Conservation (phyloP, 352 stramenopile species). For the Phytophthora citricola region DNA sequence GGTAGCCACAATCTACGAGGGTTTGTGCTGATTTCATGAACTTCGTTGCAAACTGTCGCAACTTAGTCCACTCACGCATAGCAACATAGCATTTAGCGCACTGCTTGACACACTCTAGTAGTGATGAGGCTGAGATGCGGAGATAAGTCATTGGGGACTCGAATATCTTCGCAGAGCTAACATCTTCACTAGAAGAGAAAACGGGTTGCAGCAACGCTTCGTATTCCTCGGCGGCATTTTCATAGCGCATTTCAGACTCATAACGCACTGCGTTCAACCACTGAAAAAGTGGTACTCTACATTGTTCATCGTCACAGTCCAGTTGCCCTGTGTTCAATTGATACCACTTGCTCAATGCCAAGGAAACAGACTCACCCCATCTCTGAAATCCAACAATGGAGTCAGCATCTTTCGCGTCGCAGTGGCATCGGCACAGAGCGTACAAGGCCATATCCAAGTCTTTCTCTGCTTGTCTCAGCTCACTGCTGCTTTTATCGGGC, state of each 20-base stretch:
- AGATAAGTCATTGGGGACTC: conserved; percentile 38
- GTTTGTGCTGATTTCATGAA: conserved; percentile 36
- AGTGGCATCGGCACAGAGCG: conserved; percentile 46
- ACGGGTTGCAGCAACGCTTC: conserved; percentile 47
- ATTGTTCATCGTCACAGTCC: conserved; percentile 15
- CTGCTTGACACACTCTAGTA: conserved; percentile 58
- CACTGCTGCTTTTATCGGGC: conserved; percentile 24
- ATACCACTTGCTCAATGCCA: conserved; percentile 30
- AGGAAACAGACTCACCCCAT: conserved; percentile 49
- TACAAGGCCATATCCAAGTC: conserved; percentile 62
- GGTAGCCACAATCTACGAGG: conserved; percentile 26
- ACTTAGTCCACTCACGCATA: conserved; percentile 51
- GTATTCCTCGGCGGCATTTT: conserved; percentile 65
- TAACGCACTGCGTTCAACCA: conserved; percentile 51
- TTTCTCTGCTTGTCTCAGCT: conserved; percentile 41
- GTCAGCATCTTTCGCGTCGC: conserved; percentile 62
- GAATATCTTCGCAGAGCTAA: conserved; percentile 23
- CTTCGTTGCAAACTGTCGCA: conserved; percentile 37
- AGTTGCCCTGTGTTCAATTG: conserved; percentile 19
- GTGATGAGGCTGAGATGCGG: conserved; percentile 40
- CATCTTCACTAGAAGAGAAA: conserved; percentile 6
- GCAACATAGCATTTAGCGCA: conserved; percentile 56
- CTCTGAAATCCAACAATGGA: conserved; percentile 54
- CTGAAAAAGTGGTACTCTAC: conserved; percentile 40
- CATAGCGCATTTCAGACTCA: conserved; percentile 67